phyloP scores from a whole-genome alignment of 2,329 filamentous ascomycete species.

The Diaporthe citriasiana region DNA sequence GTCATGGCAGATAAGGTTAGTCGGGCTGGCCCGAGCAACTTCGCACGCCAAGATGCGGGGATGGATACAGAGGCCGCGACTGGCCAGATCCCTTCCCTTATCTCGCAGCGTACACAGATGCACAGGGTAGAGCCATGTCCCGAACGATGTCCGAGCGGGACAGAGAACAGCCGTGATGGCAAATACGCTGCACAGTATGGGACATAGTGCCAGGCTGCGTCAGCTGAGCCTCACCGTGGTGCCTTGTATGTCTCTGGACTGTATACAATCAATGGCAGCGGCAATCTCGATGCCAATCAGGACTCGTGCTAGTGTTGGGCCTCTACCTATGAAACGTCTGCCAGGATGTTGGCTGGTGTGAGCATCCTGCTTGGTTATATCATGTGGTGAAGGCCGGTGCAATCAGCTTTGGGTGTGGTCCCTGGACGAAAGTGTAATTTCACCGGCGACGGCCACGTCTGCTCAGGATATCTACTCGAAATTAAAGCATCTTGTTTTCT shows the following conservation, averaged over 20 bases:
- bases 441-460: neutral
- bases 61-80: conserved; percentile 10
- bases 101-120: conserved; percentile 11
- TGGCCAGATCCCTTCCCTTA: conserved; percentile 17
- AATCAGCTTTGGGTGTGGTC: neutral
- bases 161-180: conserved; percentile 11
- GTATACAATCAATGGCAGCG: conserved; percentile 15
- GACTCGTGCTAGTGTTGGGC: conserved; percentile 3
- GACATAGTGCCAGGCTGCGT: neutral
- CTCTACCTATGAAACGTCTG: neutral
- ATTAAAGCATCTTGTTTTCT: conserved; percentile 10
- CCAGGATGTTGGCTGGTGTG: neutral
- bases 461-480: neutral
- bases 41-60: conserved; percentile 24
- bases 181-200: conserved; percentile 29
- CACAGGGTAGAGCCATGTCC: conserved; percentile 10
- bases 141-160: conserved; percentile 30
- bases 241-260: conserved; percentile 24
- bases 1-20: conserved; percentile 34
- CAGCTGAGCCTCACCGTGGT: conserved; percentile 32
- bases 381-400: conserved; percentile 4
- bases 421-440: conserved; percentile 3
- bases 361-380: conserved; percentile 14
- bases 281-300: conserved; percentile 28
- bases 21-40: conserved; percentile 33